Evolutionary conservation across 805 yeast species (phyloP).

Genomic region (Saccharomycopsis guyanensis): DNA sequence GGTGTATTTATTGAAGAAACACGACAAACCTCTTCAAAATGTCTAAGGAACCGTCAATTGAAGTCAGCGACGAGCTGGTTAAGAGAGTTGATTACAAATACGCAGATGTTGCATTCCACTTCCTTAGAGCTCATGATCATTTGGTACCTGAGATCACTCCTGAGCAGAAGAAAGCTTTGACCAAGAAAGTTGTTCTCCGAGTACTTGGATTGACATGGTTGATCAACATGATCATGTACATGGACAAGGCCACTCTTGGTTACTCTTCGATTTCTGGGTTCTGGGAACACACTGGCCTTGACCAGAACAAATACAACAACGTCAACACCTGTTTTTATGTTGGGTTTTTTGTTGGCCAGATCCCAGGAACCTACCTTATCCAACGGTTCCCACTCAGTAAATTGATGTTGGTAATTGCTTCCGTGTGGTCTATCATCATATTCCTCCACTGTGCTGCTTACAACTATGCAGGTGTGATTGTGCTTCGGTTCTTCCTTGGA

Average conservation of each 20-base stretch:
- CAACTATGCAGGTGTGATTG: conserved; percentile 27
- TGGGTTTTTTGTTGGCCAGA: conserved; percentile 34
- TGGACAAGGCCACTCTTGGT: conserved; percentile 37
- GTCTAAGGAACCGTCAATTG: neutral
- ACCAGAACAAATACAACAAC: conserved; percentile 25
- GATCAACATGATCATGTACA: conserved; percentile 27
- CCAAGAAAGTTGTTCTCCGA: conserved; percentile 20
- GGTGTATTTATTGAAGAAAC: too few species aligned
- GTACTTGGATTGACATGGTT: conserved; percentile 25
- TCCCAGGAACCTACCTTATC: conserved; percentile 27
- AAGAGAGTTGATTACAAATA: neutral
- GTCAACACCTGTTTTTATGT: conserved; percentile 32
- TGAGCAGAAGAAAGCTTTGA: conserved; percentile 18
- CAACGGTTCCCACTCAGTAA: conserved; percentile 26
- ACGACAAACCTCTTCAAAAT: too few species aligned
- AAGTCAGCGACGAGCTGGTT: neutral
- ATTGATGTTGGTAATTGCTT: conserved; percentile 22
- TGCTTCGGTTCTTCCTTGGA: conserved; percentile 32
- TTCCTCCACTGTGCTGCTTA: conserved; percentile 26
- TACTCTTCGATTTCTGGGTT: conserved; percentile 34
- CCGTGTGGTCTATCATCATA: conserved; percentile 26
- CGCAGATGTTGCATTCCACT: neutral
- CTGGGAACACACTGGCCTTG: conserved; percentile 26
- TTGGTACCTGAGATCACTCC: conserved; percentile 14
- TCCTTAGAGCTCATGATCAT: conserved; percentile 3